A percentile compares a stretch with the other conserved stretches of the same genome.
These are phyloP conservation scores for Tricladium varicosporioides DNA, from an alignment of 2,329 filamentous ascomycete genomes.

Conservation along the genomic window DNA sequence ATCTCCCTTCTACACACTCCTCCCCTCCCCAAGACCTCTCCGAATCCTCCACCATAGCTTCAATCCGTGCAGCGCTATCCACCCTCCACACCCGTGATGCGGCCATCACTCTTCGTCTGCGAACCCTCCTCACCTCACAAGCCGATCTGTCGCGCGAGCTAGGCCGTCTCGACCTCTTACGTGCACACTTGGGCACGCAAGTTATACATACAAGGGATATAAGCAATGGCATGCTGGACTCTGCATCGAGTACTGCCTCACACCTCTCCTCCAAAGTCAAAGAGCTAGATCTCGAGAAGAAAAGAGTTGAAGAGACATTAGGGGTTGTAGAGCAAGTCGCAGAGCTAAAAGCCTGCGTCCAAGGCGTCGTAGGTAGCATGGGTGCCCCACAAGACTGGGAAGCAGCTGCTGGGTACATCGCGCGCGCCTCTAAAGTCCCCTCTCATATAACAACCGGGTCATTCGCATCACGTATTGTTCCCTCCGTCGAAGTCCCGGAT, in stretches of 20 bases:
- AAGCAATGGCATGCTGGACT: constrained; percentile 86
- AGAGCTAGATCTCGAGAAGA: constrained; percentile 85
- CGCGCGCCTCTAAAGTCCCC: constrained; percentile 78
- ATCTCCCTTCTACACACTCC: constrained; percentile 13
- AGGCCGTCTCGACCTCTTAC: constrained; percentile 81
- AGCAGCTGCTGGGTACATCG: constrained; percentile 85
- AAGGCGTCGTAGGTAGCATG: constrained; percentile 94
- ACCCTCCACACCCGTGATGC: constrained; percentile 75
- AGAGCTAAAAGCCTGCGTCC: constrained; percentile 93
- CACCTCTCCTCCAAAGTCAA: constrained; percentile 85
- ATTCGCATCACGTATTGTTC: constrained; percentile 90
- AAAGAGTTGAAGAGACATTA: constrained; percentile 84
- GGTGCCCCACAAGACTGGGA: constrained; percentile 98
- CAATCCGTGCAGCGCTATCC: constrained; percentile 75
- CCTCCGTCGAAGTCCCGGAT: constrained; percentile 93
- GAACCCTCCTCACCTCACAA: constrained; percentile 77
- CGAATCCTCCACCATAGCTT: constrained; percentile 70
- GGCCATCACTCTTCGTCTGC: constrained; percentile 69
- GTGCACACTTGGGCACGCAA: constrained; percentile 84
- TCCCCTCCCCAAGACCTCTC: constrained; percentile 45
- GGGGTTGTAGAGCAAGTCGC: constrained; percentile 93
- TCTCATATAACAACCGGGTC: constrained; percentile 75
- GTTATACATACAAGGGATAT: constrained; percentile 79
- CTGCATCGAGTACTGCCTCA: constrained; percentile 80
- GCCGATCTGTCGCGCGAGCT: constrained; percentile 85